Percentiles rank a stretch among this genome's conserved stretches.
Evolutionary conservation across 306 rosid genomes (phyloP).

Genomic region (Medicago arabica): DNA sequence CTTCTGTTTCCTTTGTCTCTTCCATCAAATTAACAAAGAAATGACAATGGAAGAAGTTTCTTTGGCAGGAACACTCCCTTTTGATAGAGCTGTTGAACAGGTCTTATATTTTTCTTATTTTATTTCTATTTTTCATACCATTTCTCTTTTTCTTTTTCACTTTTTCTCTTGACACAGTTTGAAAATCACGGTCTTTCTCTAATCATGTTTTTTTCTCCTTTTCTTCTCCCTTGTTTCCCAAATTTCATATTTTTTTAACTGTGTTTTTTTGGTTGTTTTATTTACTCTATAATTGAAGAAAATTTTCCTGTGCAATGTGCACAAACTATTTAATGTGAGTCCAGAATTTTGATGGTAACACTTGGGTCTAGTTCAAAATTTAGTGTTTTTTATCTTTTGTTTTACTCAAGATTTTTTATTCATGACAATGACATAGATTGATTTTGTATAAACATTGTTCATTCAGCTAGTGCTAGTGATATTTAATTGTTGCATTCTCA

Average conservation of each 20-base stretch:
- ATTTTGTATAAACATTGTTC: slow-evolving; percentile 2
- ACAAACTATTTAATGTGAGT: slow-evolving; percentile 24
- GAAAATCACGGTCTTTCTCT: too few relatives aligned
- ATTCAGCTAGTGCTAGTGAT: not conserved
- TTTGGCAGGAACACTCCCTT: slow-evolving; percentile 53
- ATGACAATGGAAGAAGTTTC: slow-evolving; percentile 67
- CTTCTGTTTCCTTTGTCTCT: slow-evolving; percentile 45
- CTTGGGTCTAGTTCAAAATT: slow-evolving; percentile 31
- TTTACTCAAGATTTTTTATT: not conserved
- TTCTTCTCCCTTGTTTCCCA: slow-evolving; percentile 9
- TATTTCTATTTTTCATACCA: not conserved
- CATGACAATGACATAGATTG: not conserved
- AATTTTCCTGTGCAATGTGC: slow-evolving; percentile 27
- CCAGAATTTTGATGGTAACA: slow-evolving; percentile 25
- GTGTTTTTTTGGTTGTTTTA: slow-evolving; percentile 24
- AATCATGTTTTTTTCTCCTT: too few relatives aligned
- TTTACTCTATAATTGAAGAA: not conserved
- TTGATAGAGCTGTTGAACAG: slow-evolving; percentile 87
- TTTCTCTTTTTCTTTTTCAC: not conserved
- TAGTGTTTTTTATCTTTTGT: not conserved
- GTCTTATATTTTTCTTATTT: slow-evolving; percentile 39
- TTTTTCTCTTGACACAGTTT: not conserved
- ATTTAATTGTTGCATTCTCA: too few relatives aligned
- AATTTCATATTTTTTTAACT: not conserved
- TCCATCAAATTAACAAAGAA: slow-evolving; percentile 49